Base-by-base conservation (phyloP, 2,329 filamentous ascomycete genomes). In the Penicillium sp. region DNA sequence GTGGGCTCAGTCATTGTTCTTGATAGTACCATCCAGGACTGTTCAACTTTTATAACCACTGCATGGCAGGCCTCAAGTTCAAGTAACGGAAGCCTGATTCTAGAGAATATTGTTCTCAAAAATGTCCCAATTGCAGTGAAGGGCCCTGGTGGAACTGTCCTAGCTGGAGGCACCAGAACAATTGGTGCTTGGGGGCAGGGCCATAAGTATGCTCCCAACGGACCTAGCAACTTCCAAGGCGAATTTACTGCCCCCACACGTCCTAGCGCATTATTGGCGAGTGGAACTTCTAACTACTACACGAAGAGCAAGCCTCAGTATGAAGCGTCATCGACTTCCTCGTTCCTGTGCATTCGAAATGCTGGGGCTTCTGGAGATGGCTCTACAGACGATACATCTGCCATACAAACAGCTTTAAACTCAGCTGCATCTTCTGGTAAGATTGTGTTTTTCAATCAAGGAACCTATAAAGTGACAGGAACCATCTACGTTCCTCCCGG, bases 371-470 rank as follows among this genome's bases (percentile, higher is more conserved):
- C 61, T 39, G 84, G 83, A 41, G 78, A 86, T 63, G 84, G 82
- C 10, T 66, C 68, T 2, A 79, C 80, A 1, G 84, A 87, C 64
- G 83, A 86, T 60, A 87, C 85, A 2, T 69, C 72, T 2, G 82
- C 82, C 2, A 75, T 88, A 10, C 83, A 88, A 63, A 68, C 62
- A 1, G 78, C 80, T n/a, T 78, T 88, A 63, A 73, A 76, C 63
- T 68, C 66, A 2, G 82, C 84, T 3, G 75, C 75, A 2, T 65
- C 71, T 0, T 63, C 70, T n/a, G 73, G 75, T 17, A 76, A 80
- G 53, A 74, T 86, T 42, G 67, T 84, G 7, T 85, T 79, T 70
- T 75, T 86, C 53, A 82, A 84, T 62, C 75, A 78, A 55, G 83
- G 83, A 41, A 69, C 79, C 7, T 86, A 82, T 59, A 66, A 75